Conservation (phyloP, 805 yeast genomes). For the Helenozyma rhizophorensis region DNA sequence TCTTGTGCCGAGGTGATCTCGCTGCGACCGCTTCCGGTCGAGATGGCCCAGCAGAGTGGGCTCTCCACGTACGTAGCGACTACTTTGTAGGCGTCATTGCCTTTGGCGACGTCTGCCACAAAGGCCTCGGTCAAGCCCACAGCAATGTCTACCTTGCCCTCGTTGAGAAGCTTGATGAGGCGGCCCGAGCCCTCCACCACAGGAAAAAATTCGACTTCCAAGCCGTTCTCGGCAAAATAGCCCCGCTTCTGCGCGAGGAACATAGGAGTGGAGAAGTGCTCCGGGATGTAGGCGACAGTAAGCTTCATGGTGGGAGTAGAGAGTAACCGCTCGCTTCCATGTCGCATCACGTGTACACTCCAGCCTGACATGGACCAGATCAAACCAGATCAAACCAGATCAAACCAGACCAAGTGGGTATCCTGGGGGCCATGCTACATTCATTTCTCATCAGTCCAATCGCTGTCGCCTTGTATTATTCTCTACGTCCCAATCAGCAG, state of each 20-base stretch:
- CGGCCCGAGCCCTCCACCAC: constrained; percentile 89
- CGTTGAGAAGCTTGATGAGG: constrained; percentile 66
- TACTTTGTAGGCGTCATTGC: constrained; percentile 57
- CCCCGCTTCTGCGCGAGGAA: constrained; percentile 64
- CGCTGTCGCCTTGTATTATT: no score
- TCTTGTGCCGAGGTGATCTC: constrained; percentile 51
- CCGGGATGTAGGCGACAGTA: constrained; percentile 82
- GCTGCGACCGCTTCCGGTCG: constrained; percentile 62
- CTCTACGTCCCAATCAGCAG: no score
- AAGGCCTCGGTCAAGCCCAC: constrained; percentile 91
- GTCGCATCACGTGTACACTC: no score
- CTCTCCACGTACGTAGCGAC: constrained; percentile 82
- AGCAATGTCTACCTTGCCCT: constrained; percentile 66
- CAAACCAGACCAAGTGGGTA: background rate
- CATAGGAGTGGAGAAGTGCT: constrained; percentile 87
- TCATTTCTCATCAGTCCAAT: no score
- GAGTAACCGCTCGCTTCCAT: no score
- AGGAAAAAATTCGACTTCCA: constrained; percentile 60
- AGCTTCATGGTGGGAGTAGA: constrained; percentile 7
- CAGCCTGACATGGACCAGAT: no score
- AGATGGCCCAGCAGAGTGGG: constrained; percentile 87
- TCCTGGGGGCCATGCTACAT: no score
- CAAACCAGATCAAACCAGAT: no score
- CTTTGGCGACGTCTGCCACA: constrained; percentile 75
- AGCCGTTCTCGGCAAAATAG: constrained; percentile 43